Evolutionary conservation across 306 rosid species (phyloP).

Genomic region (Vigna angularis): DNA sequence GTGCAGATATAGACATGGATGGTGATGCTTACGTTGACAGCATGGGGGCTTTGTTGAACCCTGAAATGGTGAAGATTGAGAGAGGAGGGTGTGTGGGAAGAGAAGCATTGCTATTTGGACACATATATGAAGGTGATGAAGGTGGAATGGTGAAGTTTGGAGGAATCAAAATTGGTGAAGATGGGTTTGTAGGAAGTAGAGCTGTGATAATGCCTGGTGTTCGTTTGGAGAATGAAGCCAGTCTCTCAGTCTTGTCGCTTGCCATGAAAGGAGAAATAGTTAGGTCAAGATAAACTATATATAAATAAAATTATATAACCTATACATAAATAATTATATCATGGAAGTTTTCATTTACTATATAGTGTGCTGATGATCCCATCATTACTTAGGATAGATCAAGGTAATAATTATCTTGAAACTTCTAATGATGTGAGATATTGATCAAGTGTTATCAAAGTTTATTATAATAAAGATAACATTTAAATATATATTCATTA

Average conservation of each 20-base stretch:
- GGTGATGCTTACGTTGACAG: slow-evolving; percentile 74
- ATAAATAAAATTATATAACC: too few species aligned
- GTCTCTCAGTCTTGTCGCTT: slow-evolving; percentile 65
- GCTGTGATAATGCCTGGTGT: slow-evolving; percentile 90
- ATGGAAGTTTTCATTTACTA: neutral
- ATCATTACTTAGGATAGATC: neutral
- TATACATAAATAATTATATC: neutral
- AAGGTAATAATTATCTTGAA: neutral
- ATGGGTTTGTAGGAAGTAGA: slow-evolving; percentile 84
- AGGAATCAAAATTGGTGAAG: slow-evolving; percentile 74
- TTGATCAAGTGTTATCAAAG: neutral
- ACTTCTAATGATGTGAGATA: neutral
- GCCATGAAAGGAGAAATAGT: slow-evolving; percentile 89
- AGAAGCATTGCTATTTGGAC: slow-evolving; percentile 89
- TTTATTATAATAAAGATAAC: too few species aligned
- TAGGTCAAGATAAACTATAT: slow-evolving; percentile 46
- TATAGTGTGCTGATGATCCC: neutral
- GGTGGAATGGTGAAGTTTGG: slow-evolving; percentile 85
- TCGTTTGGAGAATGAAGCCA: slow-evolving; percentile 65
- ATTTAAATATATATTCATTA: too few species aligned
- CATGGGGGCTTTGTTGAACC: slow-evolving; percentile 79
- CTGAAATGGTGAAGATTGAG: slow-evolving; percentile 93
- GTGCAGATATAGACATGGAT: slow-evolving; percentile 66
- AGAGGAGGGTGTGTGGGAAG: slow-evolving; percentile 80
- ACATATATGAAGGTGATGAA: slow-evolving; percentile 87